Percentiles rank a stretch among this genome's conserved stretches.
These are phyloP conservation scores for Fistulifera solaris DNA, from an alignment of 108 stramenopile species.

Conservation along the genomic window DNA sequence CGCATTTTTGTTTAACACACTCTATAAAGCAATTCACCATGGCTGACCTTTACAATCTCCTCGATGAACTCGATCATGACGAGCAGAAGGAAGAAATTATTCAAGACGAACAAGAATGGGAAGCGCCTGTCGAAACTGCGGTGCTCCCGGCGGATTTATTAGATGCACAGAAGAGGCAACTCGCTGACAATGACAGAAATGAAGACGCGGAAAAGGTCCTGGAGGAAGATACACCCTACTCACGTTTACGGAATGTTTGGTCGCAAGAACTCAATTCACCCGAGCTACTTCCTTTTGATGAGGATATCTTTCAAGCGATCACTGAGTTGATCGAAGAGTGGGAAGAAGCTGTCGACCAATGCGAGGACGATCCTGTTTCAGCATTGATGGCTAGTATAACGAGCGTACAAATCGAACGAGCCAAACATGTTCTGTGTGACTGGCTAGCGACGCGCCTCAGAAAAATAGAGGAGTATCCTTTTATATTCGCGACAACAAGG, in stretches of 20 bases:
- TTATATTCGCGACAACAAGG: conserved; percentile 24
- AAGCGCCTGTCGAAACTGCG: not conserved
- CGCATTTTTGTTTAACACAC: too few species aligned
- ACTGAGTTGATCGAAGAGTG: conserved; percentile 26
- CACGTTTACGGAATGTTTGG: conserved; percentile 30
- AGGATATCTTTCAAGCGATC: conserved; percentile 21
- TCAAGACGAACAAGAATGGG: conserved; percentile 5
- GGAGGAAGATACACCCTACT: not conserved
- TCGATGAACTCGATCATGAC: conserved; percentile 23
- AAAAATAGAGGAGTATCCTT: conserved; percentile 46
- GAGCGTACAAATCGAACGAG: conserved; percentile 43
- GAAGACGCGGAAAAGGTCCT: not conserved
- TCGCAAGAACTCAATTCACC: conserved; percentile 31
- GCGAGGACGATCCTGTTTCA: conserved; percentile 14
- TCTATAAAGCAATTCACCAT: too few species aligned
- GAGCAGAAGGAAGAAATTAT: not conserved
- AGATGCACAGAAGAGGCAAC: not conserved
- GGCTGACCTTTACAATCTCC: conserved; percentile 64
- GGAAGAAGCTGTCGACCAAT: conserved; percentile 34
- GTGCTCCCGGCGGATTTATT: not conserved
- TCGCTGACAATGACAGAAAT: not conserved
- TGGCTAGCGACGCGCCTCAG: conserved; percentile 31
- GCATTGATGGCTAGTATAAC: conserved; percentile 35
- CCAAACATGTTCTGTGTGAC: conserved; percentile 37
- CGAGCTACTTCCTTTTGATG: conserved; percentile 31